These are phyloP conservation scores for Kingdonia uniflora DNA, from an alignment of 164 flowering plant species.

Conservation along the genomic window DNA sequence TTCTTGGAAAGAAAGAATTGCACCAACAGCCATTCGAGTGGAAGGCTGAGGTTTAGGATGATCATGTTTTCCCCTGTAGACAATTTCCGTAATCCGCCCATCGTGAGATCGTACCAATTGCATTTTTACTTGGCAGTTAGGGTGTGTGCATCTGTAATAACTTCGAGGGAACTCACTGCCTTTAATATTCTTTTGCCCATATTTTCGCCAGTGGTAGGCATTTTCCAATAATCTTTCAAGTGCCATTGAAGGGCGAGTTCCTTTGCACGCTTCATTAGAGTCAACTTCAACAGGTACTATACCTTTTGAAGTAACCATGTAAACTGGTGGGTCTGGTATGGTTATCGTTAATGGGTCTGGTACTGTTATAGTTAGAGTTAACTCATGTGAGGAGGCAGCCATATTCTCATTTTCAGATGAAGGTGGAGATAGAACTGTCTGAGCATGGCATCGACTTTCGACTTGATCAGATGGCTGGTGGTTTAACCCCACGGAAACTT, in stretches of 20 bases:
- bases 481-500: conserved; percentile 29
- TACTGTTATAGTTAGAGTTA: conserved; percentile 19
- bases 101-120: conserved; percentile 68
- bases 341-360: conserved; percentile 3
- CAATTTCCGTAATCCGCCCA: conserved; percentile 68
- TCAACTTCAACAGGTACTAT: conserved; percentile 21
- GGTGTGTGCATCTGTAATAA: conserved; percentile 82
- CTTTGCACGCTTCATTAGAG: conserved; percentile 16
- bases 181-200: conserved; percentile 75
- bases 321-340: conserved; percentile 14
- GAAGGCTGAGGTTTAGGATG: conserved; percentile 77
- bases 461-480: conserved; percentile 15
- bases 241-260: conserved; percentile 19
- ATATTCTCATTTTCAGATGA: conserved; percentile 23
- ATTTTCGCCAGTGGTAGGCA: conserved; percentile 79
- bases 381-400: conserved; percentile 31
- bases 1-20: conserved; percentile 40
- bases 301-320: conserved; percentile 18
- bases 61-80: conserved; percentile 72
- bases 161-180: conserved; percentile 78
- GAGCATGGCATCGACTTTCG: conserved; percentile 16
- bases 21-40: conserved; percentile 21
- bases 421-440: conserved; percentile 21
- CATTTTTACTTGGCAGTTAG: conserved; percentile 79
- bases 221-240: conserved; percentile 51